phyloP scores from a whole-genome alignment of 75 land plant species.

The Adiantum capillusveneris region DNA sequence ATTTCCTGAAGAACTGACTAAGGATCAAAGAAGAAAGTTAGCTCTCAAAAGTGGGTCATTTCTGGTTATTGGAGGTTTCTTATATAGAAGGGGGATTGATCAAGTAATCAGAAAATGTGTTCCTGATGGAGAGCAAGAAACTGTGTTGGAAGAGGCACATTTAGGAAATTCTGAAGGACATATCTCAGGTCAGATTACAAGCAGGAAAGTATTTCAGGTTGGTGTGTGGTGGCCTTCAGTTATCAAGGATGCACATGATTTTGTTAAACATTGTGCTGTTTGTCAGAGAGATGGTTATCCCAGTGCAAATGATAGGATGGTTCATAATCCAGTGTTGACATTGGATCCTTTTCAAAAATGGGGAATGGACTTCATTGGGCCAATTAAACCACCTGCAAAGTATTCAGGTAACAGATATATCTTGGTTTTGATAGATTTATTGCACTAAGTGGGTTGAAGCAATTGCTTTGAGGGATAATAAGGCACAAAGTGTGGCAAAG shows the following conservation, averaged over 20 bases:
- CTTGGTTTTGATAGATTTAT: not conserved
- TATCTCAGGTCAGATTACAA: not conserved
- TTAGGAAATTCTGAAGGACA: not conserved
- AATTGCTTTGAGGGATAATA: too few relatives aligned
- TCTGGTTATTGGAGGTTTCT: not conserved
- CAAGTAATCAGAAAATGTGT: not conserved
- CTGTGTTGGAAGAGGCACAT: not conserved
- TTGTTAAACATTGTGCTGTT: not conserved
- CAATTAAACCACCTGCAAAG: not conserved
- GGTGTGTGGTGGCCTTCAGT: constrained; percentile 3
- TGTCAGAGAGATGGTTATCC: not conserved
- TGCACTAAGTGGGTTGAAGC: not conserved
- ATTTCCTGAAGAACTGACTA: too few relatives aligned
- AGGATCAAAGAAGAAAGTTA: not conserved
- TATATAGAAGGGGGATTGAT: constrained; percentile 1
- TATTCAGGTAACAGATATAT: not conserved
- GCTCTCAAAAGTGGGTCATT: not conserved
- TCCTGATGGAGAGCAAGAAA: too few relatives aligned
- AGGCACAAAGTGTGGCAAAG: too few relatives aligned
- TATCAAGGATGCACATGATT: not conserved
- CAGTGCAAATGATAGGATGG: not conserved
- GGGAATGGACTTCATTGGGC: constrained; percentile 7
- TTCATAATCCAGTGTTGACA: not conserved
- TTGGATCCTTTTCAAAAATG: constrained; percentile 12
- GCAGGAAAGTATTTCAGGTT: not conserved